phyloP scores from a whole-genome alignment of 2,329 filamentous ascomycete genomes.

The Daldinia sp. region DNA sequence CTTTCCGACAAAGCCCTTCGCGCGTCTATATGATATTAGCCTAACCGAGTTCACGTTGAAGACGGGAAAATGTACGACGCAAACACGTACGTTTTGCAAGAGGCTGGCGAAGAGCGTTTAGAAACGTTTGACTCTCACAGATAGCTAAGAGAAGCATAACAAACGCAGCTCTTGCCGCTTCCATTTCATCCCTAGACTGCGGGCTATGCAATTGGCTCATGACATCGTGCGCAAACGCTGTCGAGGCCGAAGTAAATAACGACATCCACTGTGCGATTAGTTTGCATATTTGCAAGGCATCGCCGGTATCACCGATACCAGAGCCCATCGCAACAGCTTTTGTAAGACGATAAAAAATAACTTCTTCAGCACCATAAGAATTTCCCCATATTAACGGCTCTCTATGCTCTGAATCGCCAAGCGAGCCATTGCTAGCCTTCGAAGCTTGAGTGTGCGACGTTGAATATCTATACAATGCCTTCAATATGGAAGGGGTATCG shows the following conservation, averaged over 20 bases:
- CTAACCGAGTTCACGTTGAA: slow-evolving; percentile 20
- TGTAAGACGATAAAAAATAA: slow-evolving; percentile 91
- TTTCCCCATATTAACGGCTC: slow-evolving; percentile 57
- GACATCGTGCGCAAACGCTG: slow-evolving; percentile 57
- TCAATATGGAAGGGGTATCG: slow-evolving; percentile 63
- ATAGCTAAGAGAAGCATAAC: slow-evolving; percentile 69
- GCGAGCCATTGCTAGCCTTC: slow-evolving; percentile 24
- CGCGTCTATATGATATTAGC: slow-evolving; percentile 48
- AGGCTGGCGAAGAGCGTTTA: slow-evolving; percentile 61
- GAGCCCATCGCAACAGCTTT: slow-evolving; percentile 76
- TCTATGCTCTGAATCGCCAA: slow-evolving; percentile 36
- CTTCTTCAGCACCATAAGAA: slow-evolving; percentile 77
- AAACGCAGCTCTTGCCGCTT: slow-evolving; percentile 67
- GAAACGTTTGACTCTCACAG: slow-evolving; percentile 65
- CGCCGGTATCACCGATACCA: slow-evolving; percentile 55
- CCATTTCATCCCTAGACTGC: slow-evolving; percentile 64
- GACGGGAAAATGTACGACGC: slow-evolving; percentile 24
- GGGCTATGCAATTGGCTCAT: slow-evolving; percentile 56
- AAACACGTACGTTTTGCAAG: slow-evolving; percentile 59
- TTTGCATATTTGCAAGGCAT: slow-evolving; percentile 60
- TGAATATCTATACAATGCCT: slow-evolving; percentile 64
- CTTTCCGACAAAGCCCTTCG: slow-evolving; percentile 60
- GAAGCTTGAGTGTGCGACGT: slow-evolving; percentile 55
- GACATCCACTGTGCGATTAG: slow-evolving; percentile 67
- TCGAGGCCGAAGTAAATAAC: slow-evolving; percentile 61